Evolutionary conservation across 2,329 filamentous ascomycete genomes (phyloP), one percentile per base, ranked within the genome.

Genomic region (Aureobasidium leucospermi): DNA sequence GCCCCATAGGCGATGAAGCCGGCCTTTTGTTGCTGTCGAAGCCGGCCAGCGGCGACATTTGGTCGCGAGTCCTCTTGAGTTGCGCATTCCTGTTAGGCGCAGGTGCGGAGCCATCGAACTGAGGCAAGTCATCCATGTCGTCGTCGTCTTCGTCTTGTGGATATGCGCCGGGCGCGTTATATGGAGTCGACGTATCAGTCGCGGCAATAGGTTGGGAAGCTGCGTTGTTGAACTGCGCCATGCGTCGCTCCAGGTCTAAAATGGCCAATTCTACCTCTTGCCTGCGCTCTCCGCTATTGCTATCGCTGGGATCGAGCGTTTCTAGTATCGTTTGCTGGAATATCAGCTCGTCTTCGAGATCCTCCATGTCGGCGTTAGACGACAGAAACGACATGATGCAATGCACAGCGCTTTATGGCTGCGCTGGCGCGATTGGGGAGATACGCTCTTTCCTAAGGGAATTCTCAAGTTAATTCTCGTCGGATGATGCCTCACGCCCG

Each of bases 281-380:
- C 36, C 65, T 65, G 16, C 61, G 61, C 10, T 64, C 59, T 8
- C 60, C 55, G 52, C 70, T 66, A 23, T 68, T 57, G 52, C 70
- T 66, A 23, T 68, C 66, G 32, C 61, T 65, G 3, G 53, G 38
- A 34, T 72, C 70, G n/a, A 74, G 66, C 6, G 62, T 68, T 7
- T 65, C 62, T 6, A 71, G 65, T 2, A 71, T 61, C 7, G 71
- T 65, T 34, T 65, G 60, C 13, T 66, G 65, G 60, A 72, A 72
- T 6, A 63, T 53, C 29, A 74, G 62, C 31, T 74, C 71, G n/a
- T 73, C 69, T 36, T 68, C 65, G 47, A 72, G 61, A 31, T 67
- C 67, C n/a, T 68, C 57, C 32, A 47, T 41, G 31, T 60, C 60
- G 15, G 63, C 55, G 46, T 62, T 48, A 15, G 58, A 45, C 0